Base-by-base conservation (phyloP, 192 early-diverging fungal genomes). In the Rhizoclosmatium globosum region DNA sequence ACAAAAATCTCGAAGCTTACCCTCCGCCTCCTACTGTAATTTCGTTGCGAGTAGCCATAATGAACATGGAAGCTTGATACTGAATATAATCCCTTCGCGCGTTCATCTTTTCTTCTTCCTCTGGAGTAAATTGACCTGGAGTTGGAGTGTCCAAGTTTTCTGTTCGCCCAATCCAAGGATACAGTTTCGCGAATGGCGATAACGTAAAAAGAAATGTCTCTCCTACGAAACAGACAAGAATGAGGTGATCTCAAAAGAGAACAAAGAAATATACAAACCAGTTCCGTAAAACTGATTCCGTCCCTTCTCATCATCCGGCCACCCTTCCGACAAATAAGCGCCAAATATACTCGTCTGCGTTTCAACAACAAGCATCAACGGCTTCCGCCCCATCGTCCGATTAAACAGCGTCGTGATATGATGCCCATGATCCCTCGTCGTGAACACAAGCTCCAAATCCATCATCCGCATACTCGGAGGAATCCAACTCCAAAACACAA, bases 401-500 rank as follows among this genome's bases (percentile, higher is more conserved):
- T 74, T 41, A 70, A 74, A 86, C 47, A 87, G 50, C 23, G 84
- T 87, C 3, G 61, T 56, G 3, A 84, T 56, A 71, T 79, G 68
- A 39, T 84, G 70, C 1, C 86, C 86, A 64, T 87, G 83, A 38
- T 84, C 80, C 31, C 73, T 71, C 4, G 86, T 87, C 23, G 86
- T 84, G 64, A 87, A 87, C n/a, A 82, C 44, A 64, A 86, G 53
- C 67, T 81, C 86, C 38, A 87, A 74, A 13, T 72, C 79, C n/a
- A 62, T 68, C 15, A 84, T 64, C 17, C 84, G 62, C 79, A 80
- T 64, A 44, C 61, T 53, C 19, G 81, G 82, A 7, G 86, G 86
- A n/a, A 87, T 82, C 86, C 84, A 86, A 4, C 74, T 73, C 86
- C 86, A 87, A 17, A 86, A 60, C 39, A 82, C 83, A 19, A 82